A percentile compares a stretch with the other conserved stretches of the same genome.
phyloP scores from a whole-genome alignment of 2,329 filamentous ascomycete species.

The Aspergillus sojae region DNA sequence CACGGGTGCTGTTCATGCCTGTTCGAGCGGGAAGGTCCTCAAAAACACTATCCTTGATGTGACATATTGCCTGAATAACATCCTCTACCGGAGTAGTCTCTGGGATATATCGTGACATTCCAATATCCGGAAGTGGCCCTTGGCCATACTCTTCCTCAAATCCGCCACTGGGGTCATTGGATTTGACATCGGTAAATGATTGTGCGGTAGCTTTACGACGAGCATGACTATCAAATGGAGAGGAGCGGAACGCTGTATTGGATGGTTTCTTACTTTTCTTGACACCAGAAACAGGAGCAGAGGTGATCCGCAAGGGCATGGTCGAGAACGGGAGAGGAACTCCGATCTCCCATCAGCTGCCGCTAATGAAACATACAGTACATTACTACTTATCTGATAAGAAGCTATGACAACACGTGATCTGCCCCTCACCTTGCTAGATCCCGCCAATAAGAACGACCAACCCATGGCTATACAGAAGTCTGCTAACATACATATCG shows the following conservation, averaged over 20 bases:
- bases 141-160: conserved; percentile 29
- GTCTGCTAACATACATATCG: neutral
- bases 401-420: neutral
- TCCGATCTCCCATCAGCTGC: neutral
- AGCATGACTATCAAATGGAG: conserved; percentile 45
- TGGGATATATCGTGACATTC: conserved; percentile 53
- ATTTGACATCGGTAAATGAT: conserved; percentile 28
- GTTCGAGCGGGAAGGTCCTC: conserved; percentile 56
- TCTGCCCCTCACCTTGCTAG: neutral
- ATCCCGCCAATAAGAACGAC: neutral
- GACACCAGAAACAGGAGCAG: conserved; percentile 50
- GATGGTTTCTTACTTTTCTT: conserved; percentile 41
- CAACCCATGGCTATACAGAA: neutral
- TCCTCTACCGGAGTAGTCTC: conserved; percentile 49
- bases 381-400: neutral
- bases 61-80: conserved; percentile 56
- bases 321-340: conserved; percentile 7
- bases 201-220: conserved; percentile 43
- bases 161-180: conserved; percentile 21
- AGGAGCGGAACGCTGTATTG: conserved; percentile 32
- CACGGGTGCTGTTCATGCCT: conserved; percentile 65
- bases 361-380: no score
- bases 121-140: conserved; percentile 55
- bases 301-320: conserved; percentile 53
- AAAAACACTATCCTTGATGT: conserved; percentile 59